phyloP scores from a whole-genome alignment of 2,329 filamentous ascomycete species.

The Monosporascus sp. region DNA sequence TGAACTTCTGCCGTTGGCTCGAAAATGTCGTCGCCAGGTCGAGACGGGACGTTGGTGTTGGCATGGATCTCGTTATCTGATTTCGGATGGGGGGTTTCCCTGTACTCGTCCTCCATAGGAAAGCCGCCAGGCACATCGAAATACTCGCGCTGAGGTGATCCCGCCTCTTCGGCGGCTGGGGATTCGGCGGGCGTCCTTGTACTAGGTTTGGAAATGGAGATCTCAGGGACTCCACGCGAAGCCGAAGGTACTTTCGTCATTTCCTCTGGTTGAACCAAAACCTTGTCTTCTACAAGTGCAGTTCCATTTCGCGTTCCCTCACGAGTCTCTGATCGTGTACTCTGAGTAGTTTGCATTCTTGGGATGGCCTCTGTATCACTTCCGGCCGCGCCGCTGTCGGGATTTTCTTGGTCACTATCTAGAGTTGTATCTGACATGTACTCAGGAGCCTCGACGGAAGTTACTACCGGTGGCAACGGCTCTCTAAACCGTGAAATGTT shows the following conservation, averaged over 20 bases:
- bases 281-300: constrained; percentile 10
- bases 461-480: constrained; percentile 65
- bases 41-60: not conserved
- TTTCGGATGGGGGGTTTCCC: constrained; percentile 2
- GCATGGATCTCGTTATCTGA: not conserved
- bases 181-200: constrained; percentile 23
- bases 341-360: constrained; percentile 11
- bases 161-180: not conserved
- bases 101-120: constrained; percentile 33
- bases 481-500: constrained; percentile 55
- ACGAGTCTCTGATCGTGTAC: constrained; percentile 13
- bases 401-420: constrained; percentile 32
- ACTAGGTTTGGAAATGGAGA: constrained; percentile 40
- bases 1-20: constrained; percentile 18
- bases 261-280: constrained; percentile 1
- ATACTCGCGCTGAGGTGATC: constrained; percentile 21
- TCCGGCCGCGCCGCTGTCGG: constrained; percentile 7
- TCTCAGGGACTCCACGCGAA: constrained; percentile 31
- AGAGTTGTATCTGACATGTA: constrained; percentile 53
- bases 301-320: constrained; percentile 8
- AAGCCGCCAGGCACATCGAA: constrained; percentile 57
- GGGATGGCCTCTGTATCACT: constrained; percentile 12
- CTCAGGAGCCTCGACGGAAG: constrained; percentile 60
- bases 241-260: not conserved
- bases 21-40: constrained; percentile 11